Evolutionary conservation across 2,329 filamentous ascomycete genomes (phyloP).

Genomic region (Clonostachys solani): DNA sequence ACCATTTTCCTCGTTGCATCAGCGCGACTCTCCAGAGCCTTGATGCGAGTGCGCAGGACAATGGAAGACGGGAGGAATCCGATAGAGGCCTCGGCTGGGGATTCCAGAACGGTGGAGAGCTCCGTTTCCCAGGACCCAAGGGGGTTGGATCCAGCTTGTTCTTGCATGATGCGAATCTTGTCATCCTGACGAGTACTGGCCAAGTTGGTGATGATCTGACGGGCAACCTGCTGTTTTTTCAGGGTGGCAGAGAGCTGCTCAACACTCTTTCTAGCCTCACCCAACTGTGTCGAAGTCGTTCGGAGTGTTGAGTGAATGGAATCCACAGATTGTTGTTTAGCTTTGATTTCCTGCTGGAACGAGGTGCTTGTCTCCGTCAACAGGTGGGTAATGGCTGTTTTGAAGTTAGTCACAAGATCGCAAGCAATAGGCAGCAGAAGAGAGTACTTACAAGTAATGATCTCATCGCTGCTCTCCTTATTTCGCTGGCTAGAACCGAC

Average conservation of each 20-base stretch:
- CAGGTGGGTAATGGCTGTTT: slow-evolving; percentile 73
- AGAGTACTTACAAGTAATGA: slow-evolving; percentile 65
- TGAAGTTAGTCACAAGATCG: slow-evolving; percentile 20
- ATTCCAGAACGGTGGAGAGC: slow-evolving; percentile 39
- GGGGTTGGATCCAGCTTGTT: slow-evolving; percentile 19
- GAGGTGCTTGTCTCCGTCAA: slow-evolving; percentile 74
- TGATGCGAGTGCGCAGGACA: slow-evolving; percentile 62
- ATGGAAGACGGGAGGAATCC: slow-evolving; percentile 52
- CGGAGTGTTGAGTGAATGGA: slow-evolving; percentile 76
- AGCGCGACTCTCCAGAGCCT: slow-evolving; percentile 68
- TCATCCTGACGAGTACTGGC: slow-evolving; percentile 65
- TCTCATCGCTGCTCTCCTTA: slow-evolving; percentile 72
- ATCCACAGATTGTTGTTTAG: slow-evolving; percentile 82
- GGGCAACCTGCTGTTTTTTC: slow-evolving; percentile 59
- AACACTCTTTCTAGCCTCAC: slow-evolving; percentile 69
- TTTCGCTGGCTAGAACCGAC: slow-evolving; percentile 27
- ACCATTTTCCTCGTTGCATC: slow-evolving; percentile 63
- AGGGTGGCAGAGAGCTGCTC: slow-evolving; percentile 66
- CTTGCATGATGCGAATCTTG: slow-evolving; percentile 41
- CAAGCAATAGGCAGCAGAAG: slow-evolving; percentile 3
- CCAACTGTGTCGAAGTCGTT: slow-evolving; percentile 72
- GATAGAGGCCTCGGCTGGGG: slow-evolving; percentile 27
- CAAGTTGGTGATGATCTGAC: slow-evolving; percentile 75
- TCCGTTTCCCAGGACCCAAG: slow-evolving; percentile 52
- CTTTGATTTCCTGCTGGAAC: slow-evolving; percentile 75